Evolutionary conservation across 805 yeast species (phyloP).

Genomic region (Myxozyma lipomycoides): DNA sequence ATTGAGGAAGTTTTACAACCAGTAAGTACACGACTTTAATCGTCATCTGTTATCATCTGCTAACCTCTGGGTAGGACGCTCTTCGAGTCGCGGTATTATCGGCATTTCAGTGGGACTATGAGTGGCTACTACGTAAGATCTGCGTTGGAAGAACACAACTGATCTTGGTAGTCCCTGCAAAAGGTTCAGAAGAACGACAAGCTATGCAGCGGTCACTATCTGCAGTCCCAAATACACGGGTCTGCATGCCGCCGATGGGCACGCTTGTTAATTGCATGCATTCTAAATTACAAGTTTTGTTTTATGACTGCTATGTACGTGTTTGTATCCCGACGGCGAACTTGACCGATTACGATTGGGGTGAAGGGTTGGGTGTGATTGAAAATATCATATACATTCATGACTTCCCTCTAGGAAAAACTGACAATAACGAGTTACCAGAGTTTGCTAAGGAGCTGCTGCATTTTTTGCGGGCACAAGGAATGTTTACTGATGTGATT

Average conservation of each 20-base stretch:
- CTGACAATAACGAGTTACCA: constrained; percentile 3
- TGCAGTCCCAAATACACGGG: constrained; percentile 14
- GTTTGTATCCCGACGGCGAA: constrained; percentile 30
- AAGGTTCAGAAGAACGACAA: constrained; percentile 14
- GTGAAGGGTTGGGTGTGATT: constrained; percentile 29
- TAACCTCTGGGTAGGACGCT: background rate
- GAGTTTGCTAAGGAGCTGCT: constrained; percentile 25
- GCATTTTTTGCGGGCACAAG: constrained; percentile 24
- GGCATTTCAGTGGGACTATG: constrained; percentile 26
- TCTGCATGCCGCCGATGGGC: constrained; percentile 25
- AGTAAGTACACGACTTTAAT: constrained; percentile 3
- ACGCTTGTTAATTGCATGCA: constrained; percentile 28
- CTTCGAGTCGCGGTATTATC: constrained; percentile 20
- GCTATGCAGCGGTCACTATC: background rate
- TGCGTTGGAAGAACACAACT: constrained; percentile 12
- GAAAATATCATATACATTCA: constrained; percentile 30
- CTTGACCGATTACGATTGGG: constrained; percentile 32
- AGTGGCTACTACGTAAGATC: constrained; percentile 23
- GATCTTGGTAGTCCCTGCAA: constrained; percentile 24
- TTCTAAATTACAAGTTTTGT: constrained; percentile 29
- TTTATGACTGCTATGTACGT: constrained; percentile 27
- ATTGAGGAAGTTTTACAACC: constrained; percentile 26
- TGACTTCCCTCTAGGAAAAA: constrained; percentile 21
- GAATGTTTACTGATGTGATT: constrained; percentile 20
- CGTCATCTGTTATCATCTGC: background rate